A percentile compares a stretch with the other conserved stretches of the same genome.
Evolutionary conservation across 768 basidiomycete genomes (phyloP).

Genomic region (Thelephora aurantiotincta): DNA sequence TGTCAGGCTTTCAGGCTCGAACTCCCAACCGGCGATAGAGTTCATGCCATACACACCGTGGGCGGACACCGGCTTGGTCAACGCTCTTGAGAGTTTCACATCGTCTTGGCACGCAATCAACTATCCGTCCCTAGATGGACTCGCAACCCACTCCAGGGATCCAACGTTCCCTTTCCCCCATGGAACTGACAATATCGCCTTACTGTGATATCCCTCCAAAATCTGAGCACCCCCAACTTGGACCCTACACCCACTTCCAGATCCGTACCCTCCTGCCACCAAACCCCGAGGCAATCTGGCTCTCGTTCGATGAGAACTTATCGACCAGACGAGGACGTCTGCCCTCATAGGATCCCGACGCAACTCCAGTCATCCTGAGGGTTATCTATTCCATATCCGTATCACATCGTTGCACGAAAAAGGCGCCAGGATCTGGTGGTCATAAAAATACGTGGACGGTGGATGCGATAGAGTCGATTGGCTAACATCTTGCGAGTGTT

Average conservation of each 20-base stretch:
- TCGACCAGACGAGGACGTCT: constrained; percentile 79
- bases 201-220: constrained; percentile 45
- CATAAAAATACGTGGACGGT: constrained; percentile 3
- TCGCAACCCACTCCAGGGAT: no score
- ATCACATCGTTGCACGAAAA: constrained; percentile 95
- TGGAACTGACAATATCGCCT: constrained; percentile 78
- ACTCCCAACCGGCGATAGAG: no score
- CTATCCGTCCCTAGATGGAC: no score
- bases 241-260: constrained; percentile 59
- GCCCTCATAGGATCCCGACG: constrained; percentile 68
- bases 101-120: no score
- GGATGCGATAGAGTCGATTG: constrained; percentile 1
- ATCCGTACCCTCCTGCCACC: constrained; percentile 76
- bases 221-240: constrained; percentile 47
- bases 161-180: no score
- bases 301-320: constrained; percentile 67
- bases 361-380: constrained; percentile 91
- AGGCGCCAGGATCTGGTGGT: constrained; percentile 50
- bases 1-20: no score
- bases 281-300: constrained; percentile 75
- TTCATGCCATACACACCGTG: no score
- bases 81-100: no score
- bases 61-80: no score
- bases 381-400: constrained; percentile 85
- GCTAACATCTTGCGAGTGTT: constrained; percentile 84